phyloP scores from a whole-genome alignment of 23 red algal genomes.

The Agarophyton chilense region DNA sequence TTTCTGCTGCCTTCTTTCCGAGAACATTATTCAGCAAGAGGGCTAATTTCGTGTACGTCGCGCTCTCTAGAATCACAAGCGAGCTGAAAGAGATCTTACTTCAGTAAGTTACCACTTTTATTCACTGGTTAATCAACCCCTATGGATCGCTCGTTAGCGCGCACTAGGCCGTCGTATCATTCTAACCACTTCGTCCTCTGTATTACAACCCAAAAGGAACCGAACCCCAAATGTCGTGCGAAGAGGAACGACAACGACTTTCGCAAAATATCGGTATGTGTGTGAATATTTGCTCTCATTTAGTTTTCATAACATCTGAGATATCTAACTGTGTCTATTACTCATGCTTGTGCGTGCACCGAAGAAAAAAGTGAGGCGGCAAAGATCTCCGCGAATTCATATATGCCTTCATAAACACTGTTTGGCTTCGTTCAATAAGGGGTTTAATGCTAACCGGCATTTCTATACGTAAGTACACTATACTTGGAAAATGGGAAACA shows the following conservation, averaged over 20 bases:
- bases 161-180: no score
- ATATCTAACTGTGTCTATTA: background rate
- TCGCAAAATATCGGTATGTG: background rate
- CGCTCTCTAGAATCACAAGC: background rate
- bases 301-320: background rate
- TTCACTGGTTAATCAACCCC: no score
- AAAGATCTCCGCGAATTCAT: background rate
- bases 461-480: background rate
- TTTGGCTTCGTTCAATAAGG: conserved; percentile 18
- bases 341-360: background rate
- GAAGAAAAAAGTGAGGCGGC: background rate
- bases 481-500: background rate
- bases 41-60: background rate
- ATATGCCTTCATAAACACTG: background rate
- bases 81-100: background rate
- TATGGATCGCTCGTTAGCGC: no score
- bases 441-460: conserved; percentile 20
- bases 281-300: background rate
- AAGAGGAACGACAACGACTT: background rate
- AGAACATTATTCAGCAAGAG: background rate
- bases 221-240: background rate
- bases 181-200: no score
- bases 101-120: background rate
- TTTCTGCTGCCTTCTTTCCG: background rate
- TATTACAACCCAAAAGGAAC: background rate